Conservation (phyloP, 768 basidiomycete genomes). For the Dentipellis sp. region DNA sequence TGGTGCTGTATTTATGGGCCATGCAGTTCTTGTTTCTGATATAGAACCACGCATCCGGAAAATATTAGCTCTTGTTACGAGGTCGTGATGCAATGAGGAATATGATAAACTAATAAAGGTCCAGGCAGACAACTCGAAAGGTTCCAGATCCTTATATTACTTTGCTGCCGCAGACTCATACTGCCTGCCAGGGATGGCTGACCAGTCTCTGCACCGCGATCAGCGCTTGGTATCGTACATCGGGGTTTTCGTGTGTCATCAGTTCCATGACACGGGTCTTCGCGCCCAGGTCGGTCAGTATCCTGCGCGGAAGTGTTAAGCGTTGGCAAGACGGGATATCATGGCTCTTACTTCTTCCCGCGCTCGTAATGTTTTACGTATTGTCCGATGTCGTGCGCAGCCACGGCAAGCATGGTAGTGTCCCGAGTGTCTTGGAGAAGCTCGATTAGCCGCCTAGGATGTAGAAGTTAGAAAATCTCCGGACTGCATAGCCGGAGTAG, state of each 20-base stretch:
- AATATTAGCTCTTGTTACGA: too few species aligned
- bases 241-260: slow-evolving; percentile 80
- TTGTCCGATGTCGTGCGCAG: slow-evolving; percentile 87
- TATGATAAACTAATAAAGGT: too few species aligned
- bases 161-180: slow-evolving; percentile 18
- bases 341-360: slow-evolving; percentile 67
- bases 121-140: too few species aligned
- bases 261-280: slow-evolving; percentile 87
- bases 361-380: slow-evolving; percentile 88
- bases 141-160: too few species aligned
- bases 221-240: slow-evolving; percentile 89
- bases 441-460: slow-evolving; percentile 57
- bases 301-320: slow-evolving; percentile 29
- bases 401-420: slow-evolving; percentile 78
- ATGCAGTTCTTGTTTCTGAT: too few species aligned
- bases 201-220: slow-evolving; percentile 87
- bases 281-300: slow-evolving; percentile 75
- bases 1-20: too few species aligned
- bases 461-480: background rate
- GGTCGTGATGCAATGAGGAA: too few species aligned
- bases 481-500: background rate
- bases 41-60: too few species aligned
- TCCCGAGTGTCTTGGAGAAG: slow-evolving; percentile 65
- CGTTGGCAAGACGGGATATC: background rate
- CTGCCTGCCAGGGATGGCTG: slow-evolving; percentile 76